These are phyloP conservation scores for Maudiozyma barnettii DNA, from an alignment of 805 yeast species.

Conservation along the genomic window DNA sequence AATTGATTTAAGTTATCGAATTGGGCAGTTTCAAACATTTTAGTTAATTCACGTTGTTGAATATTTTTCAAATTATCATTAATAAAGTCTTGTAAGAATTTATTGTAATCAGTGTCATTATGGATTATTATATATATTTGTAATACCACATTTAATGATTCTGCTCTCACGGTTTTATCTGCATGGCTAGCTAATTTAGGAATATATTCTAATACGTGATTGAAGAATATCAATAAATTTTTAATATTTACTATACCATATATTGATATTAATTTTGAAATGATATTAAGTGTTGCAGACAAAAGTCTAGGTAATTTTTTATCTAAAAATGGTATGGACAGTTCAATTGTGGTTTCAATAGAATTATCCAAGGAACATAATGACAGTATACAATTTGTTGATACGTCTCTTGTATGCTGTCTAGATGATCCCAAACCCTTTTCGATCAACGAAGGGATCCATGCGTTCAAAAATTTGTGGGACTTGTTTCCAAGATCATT, in stretches of 20 bases:
- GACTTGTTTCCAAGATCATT: background rate
- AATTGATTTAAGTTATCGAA: background rate
- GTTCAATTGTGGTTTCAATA: constrained; percentile 51
- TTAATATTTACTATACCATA: constrained; percentile 17
- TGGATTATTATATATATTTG: constrained; percentile 72
- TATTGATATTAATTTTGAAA: constrained; percentile 42
- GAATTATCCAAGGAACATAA: constrained; percentile 61
- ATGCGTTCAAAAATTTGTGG: constrained; percentile 1
- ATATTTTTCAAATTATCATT: constrained; percentile 77
- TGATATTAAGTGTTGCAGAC: constrained; percentile 51
- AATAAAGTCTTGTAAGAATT: constrained; percentile 44
- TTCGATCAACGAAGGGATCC: constrained; percentile 47
- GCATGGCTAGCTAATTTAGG: constrained; percentile 75
- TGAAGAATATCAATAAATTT: constrained; percentile 1
- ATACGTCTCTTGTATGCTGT: constrained; percentile 58
- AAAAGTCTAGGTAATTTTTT: constrained; percentile 72
- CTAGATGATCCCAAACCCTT: constrained; percentile 73
- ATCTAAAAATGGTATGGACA: constrained; percentile 46
- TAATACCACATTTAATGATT: constrained; percentile 58
- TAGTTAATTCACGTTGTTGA: constrained; percentile 75
- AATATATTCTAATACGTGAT: constrained; percentile 44
- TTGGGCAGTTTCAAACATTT: constrained; percentile 44
- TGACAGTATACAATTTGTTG: constrained; percentile 52
- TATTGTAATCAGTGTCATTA: constrained; percentile 25
- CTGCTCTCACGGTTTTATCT: constrained; percentile 76